phyloP scores from a whole-genome alignment of 768 basidiomycete species.

The Xerocomus potaroensis region DNA sequence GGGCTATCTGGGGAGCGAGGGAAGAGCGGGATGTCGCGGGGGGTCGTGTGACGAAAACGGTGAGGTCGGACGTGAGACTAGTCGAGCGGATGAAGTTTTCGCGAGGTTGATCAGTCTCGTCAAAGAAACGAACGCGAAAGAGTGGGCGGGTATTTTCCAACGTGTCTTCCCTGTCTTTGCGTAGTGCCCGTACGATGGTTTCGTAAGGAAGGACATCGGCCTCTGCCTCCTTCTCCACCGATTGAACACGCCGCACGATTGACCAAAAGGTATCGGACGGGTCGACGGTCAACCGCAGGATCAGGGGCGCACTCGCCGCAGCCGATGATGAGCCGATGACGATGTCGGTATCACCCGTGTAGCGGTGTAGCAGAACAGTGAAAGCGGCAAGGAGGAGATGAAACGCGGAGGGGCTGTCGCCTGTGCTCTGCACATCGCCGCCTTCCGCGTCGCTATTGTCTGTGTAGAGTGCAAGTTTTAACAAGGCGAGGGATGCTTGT shows the following conservation, averaged over 20 bases:
- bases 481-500: conserved; percentile 69
- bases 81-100: conserved; percentile 77
- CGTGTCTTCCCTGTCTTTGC: conserved; percentile 58
- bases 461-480: conserved; percentile 75
- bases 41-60: conserved; percentile 79
- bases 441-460: conserved; percentile 50
- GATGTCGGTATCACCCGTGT: conserved; percentile 93
- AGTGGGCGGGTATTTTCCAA: conserved; percentile 52
- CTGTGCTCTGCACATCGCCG: conserved; percentile 39
- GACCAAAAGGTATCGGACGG: conserved; percentile 88
- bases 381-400: conserved; percentile 93
- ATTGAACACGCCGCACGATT: conserved; percentile 80
- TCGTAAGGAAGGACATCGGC: conserved; percentile 81
- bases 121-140: conserved; percentile 96
- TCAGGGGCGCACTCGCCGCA: conserved; percentile 67
- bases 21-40: conserved; percentile 64
- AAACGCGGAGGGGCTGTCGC: conserved; percentile 71
- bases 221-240: conserved; percentile 79
- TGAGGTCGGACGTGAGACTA: conserved; percentile 86
- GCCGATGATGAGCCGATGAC: conserved; percentile 88
- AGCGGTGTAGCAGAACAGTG: conserved; percentile 84
- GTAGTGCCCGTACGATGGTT: conserved; percentile 62
- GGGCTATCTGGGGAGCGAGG: conserved; percentile 68
- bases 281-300: conserved; percentile 80
- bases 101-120: conserved; percentile 74